Conservation (phyloP, 2,329 filamentous ascomycete species). For the Fusarium devonianum region DNA sequence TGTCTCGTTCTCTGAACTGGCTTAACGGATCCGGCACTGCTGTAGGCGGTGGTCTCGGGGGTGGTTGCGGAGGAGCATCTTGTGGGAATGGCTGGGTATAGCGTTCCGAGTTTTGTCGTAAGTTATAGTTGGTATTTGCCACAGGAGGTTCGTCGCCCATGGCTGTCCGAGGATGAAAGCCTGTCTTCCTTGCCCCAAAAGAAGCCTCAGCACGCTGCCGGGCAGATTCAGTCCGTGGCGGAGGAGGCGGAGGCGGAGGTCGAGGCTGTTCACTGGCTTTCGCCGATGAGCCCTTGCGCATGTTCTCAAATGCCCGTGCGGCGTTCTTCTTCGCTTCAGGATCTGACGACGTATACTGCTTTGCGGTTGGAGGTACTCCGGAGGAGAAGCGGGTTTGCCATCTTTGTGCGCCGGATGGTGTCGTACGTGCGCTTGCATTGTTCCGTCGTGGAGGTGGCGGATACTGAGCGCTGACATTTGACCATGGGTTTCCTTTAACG, state of each 20-base stretch:
- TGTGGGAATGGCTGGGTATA: conserved; percentile 22
- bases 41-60: conserved; percentile 28
- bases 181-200: conserved; percentile 59
- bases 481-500: conserved; percentile 65
- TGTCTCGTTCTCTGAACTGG: conserved; percentile 53
- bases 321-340: conserved; percentile 52
- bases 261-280: conserved; percentile 41
- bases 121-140: conserved; percentile 59
- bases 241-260: conserved; percentile 47
- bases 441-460: conserved; percentile 58
- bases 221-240: conserved; percentile 60
- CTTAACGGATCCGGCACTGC: conserved; percentile 56
- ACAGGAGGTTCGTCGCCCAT: conserved; percentile 62
- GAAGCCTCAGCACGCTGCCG: conserved; percentile 62
- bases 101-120: conserved; percentile 43
- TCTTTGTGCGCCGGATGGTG: conserved; percentile 52
- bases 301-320: conserved; percentile 53
- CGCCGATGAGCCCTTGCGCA: conserved; percentile 48
- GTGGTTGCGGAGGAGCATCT: conserved; percentile 20
- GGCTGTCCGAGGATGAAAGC: conserved; percentile 59
- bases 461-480: conserved; percentile 57
- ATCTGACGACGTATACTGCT: conserved; percentile 46
- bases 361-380: conserved; percentile 53
- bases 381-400: conserved; percentile 54
- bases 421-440: conserved; percentile 22